Evolutionary conservation across 2,329 filamentous ascomycete genomes (phyloP).

Genomic region (Apiospora koreana): DNA sequence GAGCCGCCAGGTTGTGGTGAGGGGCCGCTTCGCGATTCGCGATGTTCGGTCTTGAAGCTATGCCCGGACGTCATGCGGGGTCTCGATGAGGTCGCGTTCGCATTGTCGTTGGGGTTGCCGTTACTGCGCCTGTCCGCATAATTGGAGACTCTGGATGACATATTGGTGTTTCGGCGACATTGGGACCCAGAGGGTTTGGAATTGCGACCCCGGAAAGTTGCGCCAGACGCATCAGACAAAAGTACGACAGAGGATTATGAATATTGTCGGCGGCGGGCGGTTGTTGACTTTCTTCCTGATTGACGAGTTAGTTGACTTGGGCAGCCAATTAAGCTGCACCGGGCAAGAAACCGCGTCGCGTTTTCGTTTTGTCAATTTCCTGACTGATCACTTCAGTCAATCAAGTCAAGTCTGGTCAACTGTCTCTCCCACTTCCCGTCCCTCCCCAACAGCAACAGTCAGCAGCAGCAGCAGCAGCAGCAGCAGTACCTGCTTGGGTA

Average conservation of each 20-base stretch:
- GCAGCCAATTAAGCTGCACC: conserved; percentile 4
- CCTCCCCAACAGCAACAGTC: too few relatives aligned
- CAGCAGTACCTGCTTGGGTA: not conserved
- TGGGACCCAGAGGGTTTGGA: not conserved
- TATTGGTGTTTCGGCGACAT: conserved; percentile 22
- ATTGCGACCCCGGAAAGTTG: not conserved
- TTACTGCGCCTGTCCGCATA: conserved; percentile 43
- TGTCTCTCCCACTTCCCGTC: not conserved
- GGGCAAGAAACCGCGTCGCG: conserved; percentile 3
- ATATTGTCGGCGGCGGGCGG: not conserved
- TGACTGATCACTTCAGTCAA: too few relatives aligned
- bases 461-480: too few relatives aligned
- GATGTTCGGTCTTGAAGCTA: conserved; percentile 13
- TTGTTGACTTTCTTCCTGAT: conserved; percentile 8
- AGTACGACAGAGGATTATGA: not conserved
- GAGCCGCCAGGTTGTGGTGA: conserved; percentile 26
- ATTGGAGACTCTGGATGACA: conserved; percentile 41
- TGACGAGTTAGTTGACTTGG: conserved; percentile 2
- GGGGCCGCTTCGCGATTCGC: conserved; percentile 10
- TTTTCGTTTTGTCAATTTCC: not conserved
- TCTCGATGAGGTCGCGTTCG: conserved; percentile 18
- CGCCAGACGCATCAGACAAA: not conserved
- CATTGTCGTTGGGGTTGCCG: conserved; percentile 34
- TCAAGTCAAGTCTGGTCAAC: too few relatives aligned
- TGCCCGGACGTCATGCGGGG: conserved; percentile 32